Base-by-base conservation (phyloP, 2,329 filamentous ascomycete species). In the Ophiostoma tasmaniense region DNA sequence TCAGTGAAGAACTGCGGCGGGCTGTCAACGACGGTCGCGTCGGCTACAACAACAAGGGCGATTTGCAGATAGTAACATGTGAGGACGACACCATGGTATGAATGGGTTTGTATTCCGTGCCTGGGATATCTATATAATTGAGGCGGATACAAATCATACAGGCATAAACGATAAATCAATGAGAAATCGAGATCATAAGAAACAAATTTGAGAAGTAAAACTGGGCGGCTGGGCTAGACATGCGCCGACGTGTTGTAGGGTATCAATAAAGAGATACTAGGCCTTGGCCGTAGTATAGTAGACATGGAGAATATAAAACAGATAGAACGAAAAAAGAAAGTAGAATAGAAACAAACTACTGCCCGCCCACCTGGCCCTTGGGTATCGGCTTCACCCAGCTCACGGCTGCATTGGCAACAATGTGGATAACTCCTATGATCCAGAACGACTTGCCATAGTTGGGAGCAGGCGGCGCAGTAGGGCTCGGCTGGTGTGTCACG, bases 391-490 rank as follows among this genome's bases (percentile, higher is more conserved):
- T 76, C 10, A 85, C 82, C 83, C 83, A 85, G 70, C 77, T 78
- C 4, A 94, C 83, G 5, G 81, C 79, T 65, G 93, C 52, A 75
- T 93, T 91, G 33, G 94, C 78, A 0, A 74, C 88, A 71, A 96
- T 87, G 72, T 87, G 86, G 25, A 96, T 88, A 52, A 89, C 81
- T 2, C 93, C 93, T 75, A 94, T 92, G 70, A 96, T 89, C 91
- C 91, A 95, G 72, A 96, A 86, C 0, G 86, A 86, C 76, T 83
- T 87, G 13, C 82, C 86, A 75, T 93, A 96, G 75, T 89, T 79
- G 1, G 80, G 22, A 6, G 50, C n/a, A 8, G 61, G 7, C 2
- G 17, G 20, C 4, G 22, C 30, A 2, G 25, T 11, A 25, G 64
- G n/a, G 1, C 6, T 10, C 6, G 22, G 1, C 22, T 65, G 7